Evolutionary conservation across 345 rosid genomes (phyloP).

Genomic region (Anacardium occidentale): DNA sequence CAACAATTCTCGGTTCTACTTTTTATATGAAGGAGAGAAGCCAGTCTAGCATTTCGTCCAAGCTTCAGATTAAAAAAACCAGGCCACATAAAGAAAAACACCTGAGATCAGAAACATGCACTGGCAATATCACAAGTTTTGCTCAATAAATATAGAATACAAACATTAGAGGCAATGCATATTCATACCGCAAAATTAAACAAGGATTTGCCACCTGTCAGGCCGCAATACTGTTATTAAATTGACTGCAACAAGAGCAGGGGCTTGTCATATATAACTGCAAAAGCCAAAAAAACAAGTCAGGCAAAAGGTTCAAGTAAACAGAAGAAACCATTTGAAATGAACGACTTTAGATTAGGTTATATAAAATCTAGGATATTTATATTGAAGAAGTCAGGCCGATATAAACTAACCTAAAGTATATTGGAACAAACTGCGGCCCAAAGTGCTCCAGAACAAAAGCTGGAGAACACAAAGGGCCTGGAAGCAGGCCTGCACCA

Average conservation of each 20-base stretch:
- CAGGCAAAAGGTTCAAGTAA: background rate
- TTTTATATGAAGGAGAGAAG: constrained; percentile 36
- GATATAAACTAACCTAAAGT: constrained; percentile 49
- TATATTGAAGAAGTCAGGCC: background rate
- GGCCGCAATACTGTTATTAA: constrained; percentile 47
- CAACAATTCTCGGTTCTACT: constrained; percentile 30
- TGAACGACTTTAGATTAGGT: background rate
- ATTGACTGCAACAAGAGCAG: constrained; percentile 61
- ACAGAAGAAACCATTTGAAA: background rate
- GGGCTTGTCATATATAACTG: constrained; percentile 48
- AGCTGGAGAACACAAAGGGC: constrained; percentile 61
- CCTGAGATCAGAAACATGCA: constrained; percentile 33
- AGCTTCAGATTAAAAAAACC: constrained; percentile 44
- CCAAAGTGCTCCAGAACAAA: constrained; percentile 59
- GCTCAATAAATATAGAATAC: background rate
- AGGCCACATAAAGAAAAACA: constrained; percentile 41
- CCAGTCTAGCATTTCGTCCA: constrained; percentile 34
- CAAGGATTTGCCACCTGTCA: constrained; percentile 59
- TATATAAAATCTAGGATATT: no score
- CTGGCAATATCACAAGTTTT: constrained; percentile 6
- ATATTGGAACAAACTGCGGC: constrained; percentile 45
- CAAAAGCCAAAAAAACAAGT: constrained; percentile 9
- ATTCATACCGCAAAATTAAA: constrained; percentile 54
- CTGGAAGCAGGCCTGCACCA: constrained; percentile 50
- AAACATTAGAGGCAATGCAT: background rate